phyloP scores from a whole-genome alignment of 169 alveolate genomes.

The Condylostoma magnum region DNA sequence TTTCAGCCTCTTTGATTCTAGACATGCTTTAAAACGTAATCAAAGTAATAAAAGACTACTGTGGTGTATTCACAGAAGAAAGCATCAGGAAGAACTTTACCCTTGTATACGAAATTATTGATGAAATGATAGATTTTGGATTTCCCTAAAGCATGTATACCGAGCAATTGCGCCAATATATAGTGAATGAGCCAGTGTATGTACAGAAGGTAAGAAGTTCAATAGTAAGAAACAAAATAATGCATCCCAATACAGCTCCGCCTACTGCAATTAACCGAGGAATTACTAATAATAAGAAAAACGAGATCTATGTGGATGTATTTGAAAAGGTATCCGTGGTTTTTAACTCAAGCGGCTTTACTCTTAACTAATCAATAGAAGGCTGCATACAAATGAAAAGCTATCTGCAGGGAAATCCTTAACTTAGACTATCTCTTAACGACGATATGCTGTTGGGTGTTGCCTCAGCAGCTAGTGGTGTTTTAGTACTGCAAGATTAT shows the following conservation, averaged over 20 bases:
- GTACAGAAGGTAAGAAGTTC: neutral
- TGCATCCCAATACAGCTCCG: constrained; percentile 9
- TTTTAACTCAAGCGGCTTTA: constrained; percentile 84
- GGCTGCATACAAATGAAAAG: constrained; percentile 84
- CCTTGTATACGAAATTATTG: constrained; percentile 95
- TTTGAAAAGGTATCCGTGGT: constrained; percentile 77
- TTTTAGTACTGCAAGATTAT: constrained; percentile 89
- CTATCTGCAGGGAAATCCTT: constrained; percentile 84
- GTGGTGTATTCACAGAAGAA: constrained; percentile 98
- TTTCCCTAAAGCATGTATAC: constrained; percentile 94
- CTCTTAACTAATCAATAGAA: constrained; percentile 83
- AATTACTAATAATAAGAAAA: constrained; percentile 15
- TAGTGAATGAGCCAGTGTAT: constrained; percentile 15
- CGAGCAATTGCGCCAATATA: constrained; percentile 79
- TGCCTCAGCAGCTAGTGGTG: constrained; percentile 51
- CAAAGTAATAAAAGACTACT: constrained; percentile 89
- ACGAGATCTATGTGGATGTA: constrained; percentile 84
- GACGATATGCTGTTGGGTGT: constrained; percentile 73
- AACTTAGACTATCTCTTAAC: constrained; percentile 83
- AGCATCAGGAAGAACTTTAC: constrained; percentile 93
- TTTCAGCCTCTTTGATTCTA: constrained; percentile 91
- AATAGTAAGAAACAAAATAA: neutral
- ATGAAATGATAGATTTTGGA: constrained; percentile 96
- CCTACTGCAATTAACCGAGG: constrained; percentile 14
- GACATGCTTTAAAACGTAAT: constrained; percentile 87